Evolutionary conservation across 495 filamentous ascomycete genomes (phyloP).

Genomic region (Astrothelium subdiscretum): DNA sequence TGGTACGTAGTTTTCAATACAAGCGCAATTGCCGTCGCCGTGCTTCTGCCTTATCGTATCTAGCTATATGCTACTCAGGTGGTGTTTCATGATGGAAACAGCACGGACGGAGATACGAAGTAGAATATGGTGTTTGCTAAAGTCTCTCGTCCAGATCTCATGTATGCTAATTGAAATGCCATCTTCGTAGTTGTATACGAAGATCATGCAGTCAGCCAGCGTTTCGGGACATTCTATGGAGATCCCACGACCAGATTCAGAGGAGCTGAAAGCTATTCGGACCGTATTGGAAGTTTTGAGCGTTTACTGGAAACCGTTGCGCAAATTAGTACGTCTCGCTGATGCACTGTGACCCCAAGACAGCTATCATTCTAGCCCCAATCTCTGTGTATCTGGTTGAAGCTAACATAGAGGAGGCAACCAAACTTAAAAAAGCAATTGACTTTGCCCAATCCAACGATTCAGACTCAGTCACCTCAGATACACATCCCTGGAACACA

Average conservation of each 20-base stretch:
- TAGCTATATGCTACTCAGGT: not conserved
- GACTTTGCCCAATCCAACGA: not conserved
- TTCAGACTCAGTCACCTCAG: not conserved
- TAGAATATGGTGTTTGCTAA: not conserved
- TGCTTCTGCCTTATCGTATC: not conserved
- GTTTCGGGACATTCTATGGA: not conserved
- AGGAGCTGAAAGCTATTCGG: not conserved
- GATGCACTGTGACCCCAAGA: not conserved
- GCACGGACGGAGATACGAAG: not conserved
- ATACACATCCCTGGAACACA: not conserved
- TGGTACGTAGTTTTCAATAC: conserved; percentile 4
- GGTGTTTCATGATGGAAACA: not conserved
- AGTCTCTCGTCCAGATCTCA: not conserved
- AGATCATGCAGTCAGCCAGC: not conserved
- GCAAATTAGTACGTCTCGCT: not conserved
- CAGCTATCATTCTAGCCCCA: not conserved
- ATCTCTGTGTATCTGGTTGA: not conserved
- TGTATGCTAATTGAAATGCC: not conserved
- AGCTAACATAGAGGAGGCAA: not conserved
- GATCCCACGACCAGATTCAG: not conserved
- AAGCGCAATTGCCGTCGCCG: not conserved
- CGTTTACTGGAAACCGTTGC: not conserved
- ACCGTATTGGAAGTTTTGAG: not conserved
- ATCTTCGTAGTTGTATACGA: not conserved
- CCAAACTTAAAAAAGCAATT: not conserved